phyloP scores from a whole-genome alignment of 1,139 yeast species.

The Candida anutae region DNA sequence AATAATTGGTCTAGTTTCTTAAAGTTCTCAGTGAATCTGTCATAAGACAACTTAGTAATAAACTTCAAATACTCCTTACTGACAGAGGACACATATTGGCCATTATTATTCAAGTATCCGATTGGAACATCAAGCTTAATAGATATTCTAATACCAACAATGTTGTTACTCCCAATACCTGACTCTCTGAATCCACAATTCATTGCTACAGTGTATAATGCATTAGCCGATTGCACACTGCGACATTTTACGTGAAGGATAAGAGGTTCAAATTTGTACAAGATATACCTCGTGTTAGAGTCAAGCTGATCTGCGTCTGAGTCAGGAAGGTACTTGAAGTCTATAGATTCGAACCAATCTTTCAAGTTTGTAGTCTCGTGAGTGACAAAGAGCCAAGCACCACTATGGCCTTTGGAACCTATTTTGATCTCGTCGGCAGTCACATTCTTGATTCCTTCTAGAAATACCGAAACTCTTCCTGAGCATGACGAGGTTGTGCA shows the following conservation, averaged over 20 bases:
- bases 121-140: constrained; percentile 69
- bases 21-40: constrained; percentile 57
- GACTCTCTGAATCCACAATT: constrained; percentile 80
- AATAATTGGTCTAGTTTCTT: constrained; percentile 45
- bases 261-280: constrained; percentile 78
- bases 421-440: constrained; percentile 28
- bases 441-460: constrained; percentile 49
- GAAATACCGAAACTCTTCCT: constrained; percentile 74
- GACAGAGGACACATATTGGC: constrained; percentile 35
- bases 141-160: constrained; percentile 73
- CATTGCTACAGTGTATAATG: constrained; percentile 65
- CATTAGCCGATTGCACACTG: constrained; percentile 48
- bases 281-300: constrained; percentile 40
- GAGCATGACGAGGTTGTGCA: constrained; percentile 88
- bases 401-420: constrained; percentile 85
- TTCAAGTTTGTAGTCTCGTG: constrained; percentile 49
- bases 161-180: constrained; percentile 72
- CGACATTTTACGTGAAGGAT: constrained; percentile 80
- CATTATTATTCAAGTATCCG: constrained; percentile 39
- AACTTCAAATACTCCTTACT: constrained; percentile 39
- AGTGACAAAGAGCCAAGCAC: constrained; percentile 77
- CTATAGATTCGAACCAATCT: constrained; percentile 40
- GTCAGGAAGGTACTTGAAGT: constrained; percentile 14
- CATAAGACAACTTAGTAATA: constrained; percentile 43
- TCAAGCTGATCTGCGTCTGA: constrained; percentile 6